phyloP scores from a whole-genome alignment of 1,284 basidiomycete species.

The Irpex sp. region DNA sequence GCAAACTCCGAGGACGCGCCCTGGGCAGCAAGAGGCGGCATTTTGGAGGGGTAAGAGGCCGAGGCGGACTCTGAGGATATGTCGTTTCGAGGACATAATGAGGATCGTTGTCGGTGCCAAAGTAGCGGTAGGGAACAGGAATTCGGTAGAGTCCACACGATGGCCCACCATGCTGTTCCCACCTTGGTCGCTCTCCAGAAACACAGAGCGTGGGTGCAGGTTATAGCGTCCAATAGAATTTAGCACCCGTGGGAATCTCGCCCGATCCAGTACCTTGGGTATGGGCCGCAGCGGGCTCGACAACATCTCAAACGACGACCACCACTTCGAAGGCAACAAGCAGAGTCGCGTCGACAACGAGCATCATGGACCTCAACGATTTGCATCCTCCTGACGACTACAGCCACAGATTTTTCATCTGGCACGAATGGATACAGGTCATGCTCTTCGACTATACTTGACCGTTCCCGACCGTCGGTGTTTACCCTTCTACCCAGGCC shows the following conservation, averaged over 20 bases:
- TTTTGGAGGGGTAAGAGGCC: constrained; percentile 13
- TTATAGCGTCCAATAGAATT: constrained; percentile 5
- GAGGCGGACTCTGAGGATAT: constrained; percentile 6
- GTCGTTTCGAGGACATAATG: constrained; percentile 10
- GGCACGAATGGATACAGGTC: constrained; percentile 84
- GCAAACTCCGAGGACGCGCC: background rate
- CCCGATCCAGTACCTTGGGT: background rate
- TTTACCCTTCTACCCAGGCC: constrained; percentile 40
- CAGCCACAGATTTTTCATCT: constrained; percentile 77
- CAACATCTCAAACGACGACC: constrained; percentile 10
- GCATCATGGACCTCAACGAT: constrained; percentile 62
- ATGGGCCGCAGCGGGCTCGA: background rate
- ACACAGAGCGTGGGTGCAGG: constrained; percentile 8
- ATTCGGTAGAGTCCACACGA: constrained; percentile 23
- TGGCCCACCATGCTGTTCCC: constrained; percentile 17
- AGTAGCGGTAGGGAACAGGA: constrained; percentile 23
- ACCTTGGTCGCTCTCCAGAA: constrained; percentile 13
- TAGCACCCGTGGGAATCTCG: constrained; percentile 21
- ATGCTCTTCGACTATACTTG: constrained; percentile 8
- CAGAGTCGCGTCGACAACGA: background rate
- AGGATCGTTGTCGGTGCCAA: constrained; percentile 25
- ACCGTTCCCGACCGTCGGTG: constrained; percentile 6
- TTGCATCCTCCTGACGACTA: constrained; percentile 77
- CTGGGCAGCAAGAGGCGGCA: constrained; percentile 12
- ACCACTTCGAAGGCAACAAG: constrained; percentile 2